phyloP scores from a whole-genome alignment of 2,329 filamentous ascomycete genomes.

The Cercospora nicotianae region DNA sequence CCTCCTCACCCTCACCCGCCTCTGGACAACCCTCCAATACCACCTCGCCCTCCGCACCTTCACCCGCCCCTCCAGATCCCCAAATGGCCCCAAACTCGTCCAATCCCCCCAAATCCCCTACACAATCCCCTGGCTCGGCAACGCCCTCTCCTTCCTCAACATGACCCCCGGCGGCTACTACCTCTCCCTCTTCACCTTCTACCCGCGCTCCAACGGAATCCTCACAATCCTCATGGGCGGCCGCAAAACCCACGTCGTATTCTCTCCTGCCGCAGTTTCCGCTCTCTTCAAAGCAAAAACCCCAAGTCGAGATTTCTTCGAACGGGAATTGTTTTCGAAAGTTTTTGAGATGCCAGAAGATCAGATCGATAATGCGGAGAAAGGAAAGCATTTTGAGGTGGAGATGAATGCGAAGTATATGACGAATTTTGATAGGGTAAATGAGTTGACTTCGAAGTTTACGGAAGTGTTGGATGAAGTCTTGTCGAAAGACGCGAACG shows the following conservation, averaged over 20 bases:
- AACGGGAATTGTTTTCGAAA: slow-evolving; percentile 29
- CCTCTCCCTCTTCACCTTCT: slow-evolving; percentile 30
- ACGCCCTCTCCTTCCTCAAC: slow-evolving; percentile 32
- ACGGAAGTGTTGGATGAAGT: slow-evolving; percentile 24
- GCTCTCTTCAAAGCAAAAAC: slow-evolving; percentile 33
- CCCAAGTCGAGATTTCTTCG: slow-evolving; percentile 32
- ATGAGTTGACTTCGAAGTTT: slow-evolving; percentile 36
- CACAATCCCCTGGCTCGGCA: slow-evolving; percentile 35
- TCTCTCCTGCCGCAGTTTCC: slow-evolving; percentile 29
- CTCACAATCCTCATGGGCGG: slow-evolving; percentile 36
- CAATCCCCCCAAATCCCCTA: slow-evolving; percentile 33
- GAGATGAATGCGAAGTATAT: slow-evolving; percentile 36
- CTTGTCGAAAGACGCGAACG: slow-evolving; percentile 27
- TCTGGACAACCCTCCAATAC: slow-evolving; percentile 31
- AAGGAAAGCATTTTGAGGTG: slow-evolving; percentile 28
- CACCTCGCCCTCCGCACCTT: slow-evolving; percentile 24
- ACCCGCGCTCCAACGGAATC: slow-evolving; percentile 32
- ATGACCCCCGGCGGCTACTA: slow-evolving; percentile 33
- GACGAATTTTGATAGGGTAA: slow-evolving; percentile 34
- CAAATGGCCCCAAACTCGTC: slow-evolving; percentile 22
- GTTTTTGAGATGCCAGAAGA: slow-evolving; percentile 31
- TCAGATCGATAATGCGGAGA: slow-evolving; percentile 28
- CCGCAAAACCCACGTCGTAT: slow-evolving; percentile 33
- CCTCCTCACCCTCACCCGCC: slow-evolving; percentile 19
- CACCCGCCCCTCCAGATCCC: not conserved